Base-by-base conservation (phyloP, 2,329 filamentous ascomycete species). In the Microdochium trichocladiopsis region DNA sequence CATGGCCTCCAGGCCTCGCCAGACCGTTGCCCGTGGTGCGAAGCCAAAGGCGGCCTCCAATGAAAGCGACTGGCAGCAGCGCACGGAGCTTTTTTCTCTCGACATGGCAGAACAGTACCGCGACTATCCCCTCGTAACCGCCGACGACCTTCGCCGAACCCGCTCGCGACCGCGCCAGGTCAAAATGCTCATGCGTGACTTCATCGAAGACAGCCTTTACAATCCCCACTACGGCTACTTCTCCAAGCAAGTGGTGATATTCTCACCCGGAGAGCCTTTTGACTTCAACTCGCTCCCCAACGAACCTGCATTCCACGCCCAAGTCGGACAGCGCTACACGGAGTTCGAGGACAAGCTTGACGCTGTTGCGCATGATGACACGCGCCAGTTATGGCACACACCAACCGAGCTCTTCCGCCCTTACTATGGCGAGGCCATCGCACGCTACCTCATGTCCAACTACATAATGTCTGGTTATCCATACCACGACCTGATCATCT, bases 151-250 rank as follows among this genome's bases (percentile, higher is more conserved):
- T 59, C 84, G 86, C 59, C 75, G 71, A 58, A 79, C 88, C 51
- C 84, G 75, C 51, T 86, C 95, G 65, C 78, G 94, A 63, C 94
- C 94, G 47, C 82, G 82, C 64, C 81, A 88, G 68, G 92, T 96
- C 59, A 96, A 96, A 80, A 99, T 99, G 94, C 74, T 96, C 64
- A 88, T 95, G 66, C 82, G 95, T 58, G 95, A 99, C 76, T 99
- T 99, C 66, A 94, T 99, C 65, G 94, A 99, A 69, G 92, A 96
- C 72, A 94, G 90, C 66, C 74, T 96, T 14, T 97, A 97, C 68
- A 96, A 97, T 65, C 91, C 91, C 0, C 79, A 90, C 60, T 97
- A 96, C 66, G 92, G 93, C 60, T 96, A 96, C 74, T 96, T 96
- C 70, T 92, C 91, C 51, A 96, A 95, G 64, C 90, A 96, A 66